These are phyloP conservation scores for Alternaria hordeiaustralica DNA, from an alignment of 2,329 filamentous ascomycete species.

Conservation along the genomic window DNA sequence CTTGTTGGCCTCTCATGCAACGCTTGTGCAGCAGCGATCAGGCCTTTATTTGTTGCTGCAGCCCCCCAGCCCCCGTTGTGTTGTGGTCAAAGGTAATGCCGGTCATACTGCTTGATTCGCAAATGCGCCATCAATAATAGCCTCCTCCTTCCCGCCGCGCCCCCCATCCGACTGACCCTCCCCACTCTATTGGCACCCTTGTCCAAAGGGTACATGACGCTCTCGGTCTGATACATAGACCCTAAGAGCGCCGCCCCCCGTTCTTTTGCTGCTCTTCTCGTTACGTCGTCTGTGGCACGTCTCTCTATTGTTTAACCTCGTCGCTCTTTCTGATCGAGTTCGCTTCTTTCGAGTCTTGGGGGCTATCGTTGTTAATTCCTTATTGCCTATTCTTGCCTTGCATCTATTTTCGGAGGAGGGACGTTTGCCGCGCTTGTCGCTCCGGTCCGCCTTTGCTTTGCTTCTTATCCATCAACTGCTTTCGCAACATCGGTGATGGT, in stretches of 20 bases:
- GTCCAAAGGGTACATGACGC: conserved; percentile 6
- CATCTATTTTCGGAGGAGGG: conserved; percentile 4
- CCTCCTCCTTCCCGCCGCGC: conserved; percentile 6
- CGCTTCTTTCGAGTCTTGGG: conserved; percentile 14
- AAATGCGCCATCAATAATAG: conserved; percentile 16
- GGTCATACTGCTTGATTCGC: conserved; percentile 16
- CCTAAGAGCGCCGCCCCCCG: conserved; percentile 5
- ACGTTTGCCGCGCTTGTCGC: conserved; percentile 3
- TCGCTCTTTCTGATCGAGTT: conserved; percentile 30
- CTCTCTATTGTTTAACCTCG: conserved; percentile 30
- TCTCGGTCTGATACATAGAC: conserved; percentile 13
- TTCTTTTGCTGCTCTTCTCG: conserved; percentile 6
- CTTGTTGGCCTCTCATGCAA: conserved; percentile 4
- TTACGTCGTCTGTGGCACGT: conserved; percentile 14
- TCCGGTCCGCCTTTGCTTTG: neutral
- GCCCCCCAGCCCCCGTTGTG: conserved; percentile 1
- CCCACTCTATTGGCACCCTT: conserved; percentile 10
- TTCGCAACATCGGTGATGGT: conserved; percentile 22
- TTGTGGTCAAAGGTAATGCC: conserved; percentile 6
- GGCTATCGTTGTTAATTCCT: conserved; percentile 17
- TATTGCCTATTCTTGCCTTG: conserved; percentile 5
- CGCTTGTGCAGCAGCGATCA: conserved; percentile 10
- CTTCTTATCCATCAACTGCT: neutral
- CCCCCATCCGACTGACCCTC: conserved; percentile 6
- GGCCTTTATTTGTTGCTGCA: conserved; percentile 4